Evolutionary conservation across 2,329 filamentous ascomycete species (phyloP), one percentile per base, ranked within the genome.

Genomic region (Camillea tinctor): DNA sequence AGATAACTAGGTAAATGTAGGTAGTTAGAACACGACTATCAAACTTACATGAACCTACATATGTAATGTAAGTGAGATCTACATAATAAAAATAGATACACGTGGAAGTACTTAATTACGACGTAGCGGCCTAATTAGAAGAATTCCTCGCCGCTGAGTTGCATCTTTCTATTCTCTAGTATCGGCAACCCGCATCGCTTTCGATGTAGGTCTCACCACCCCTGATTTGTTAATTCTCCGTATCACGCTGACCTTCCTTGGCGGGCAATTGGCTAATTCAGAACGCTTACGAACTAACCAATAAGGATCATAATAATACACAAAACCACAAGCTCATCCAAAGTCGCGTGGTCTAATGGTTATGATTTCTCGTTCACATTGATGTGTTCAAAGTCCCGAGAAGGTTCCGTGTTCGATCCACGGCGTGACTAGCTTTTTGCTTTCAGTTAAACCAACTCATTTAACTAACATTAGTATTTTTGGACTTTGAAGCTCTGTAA

Each of bases 381-480:
- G 50, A 60, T 64, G 64, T 64, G 60, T 61, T 62, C 55, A 57
- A 61, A 62, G 67, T 53, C 23, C 69, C 67, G 68, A 69, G 66
- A 71, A 69, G 69, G 69, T 70, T 70, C 69, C 69, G 69, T 70
- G 69, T 71, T 71, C 69, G 69, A 71, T 70, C 69, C 69, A 70
- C 69, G 69, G 69, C 68, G 69, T 67, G 67, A 71, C 68, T 71
- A 71, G 15, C 3, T 15, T 67, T 63, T 62, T 63, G 44, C 44
- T 30, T 30, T n/a, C 36, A 44, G n/a, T 3, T 15, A 3, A 44
- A 4, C 17, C 5, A 40, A 40, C 15, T 13, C 13, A n/a, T 15
- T 6, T 17, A 2, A n/a, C 13, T n/a, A n/a, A 17, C n/a, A 15
- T 17, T 44, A 6, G 1, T 44, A 2, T 44, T 44, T 44, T 44